Evolutionary conservation across 345 rosid genomes (phyloP), one percentile per base, ranked within the genome.

Genomic region (Balakata baccata): DNA sequence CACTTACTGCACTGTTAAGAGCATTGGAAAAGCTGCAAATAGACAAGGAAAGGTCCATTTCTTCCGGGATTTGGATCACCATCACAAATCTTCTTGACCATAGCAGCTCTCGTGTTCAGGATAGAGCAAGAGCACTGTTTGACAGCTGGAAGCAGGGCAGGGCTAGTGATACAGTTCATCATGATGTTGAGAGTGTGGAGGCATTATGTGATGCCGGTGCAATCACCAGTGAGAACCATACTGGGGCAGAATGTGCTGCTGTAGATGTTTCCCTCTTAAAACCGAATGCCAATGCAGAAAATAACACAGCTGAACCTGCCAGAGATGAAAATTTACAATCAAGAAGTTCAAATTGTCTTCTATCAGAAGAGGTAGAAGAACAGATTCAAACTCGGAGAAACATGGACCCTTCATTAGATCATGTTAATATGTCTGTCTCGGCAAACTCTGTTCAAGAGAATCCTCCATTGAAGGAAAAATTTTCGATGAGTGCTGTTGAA

Each of bases 21-120:
- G 97, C 99, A 43, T 78, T 92, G 73, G 90, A 83, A 77, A 92
- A 89, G 78, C 78, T 95, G 84, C 85, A 84, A 77, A 80, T 90
- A 76, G 91, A 89, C 77, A 75, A 81, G 65, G 87, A 86, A 50
- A 86, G 76, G 76, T 86, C 90, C 8, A 37, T 89, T 79, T 85
- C 98, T 82, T 89, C 97, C 12, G 97, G 94, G 74, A 81, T 91
- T 80, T 87, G 86, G 86, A 82, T 65, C 74, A 84, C 94, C 22
- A 85, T 95, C 70, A 77, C 83, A 84, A 83, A 76, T 71, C 94
- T 95, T 79, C 87, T 89, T 75, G 85, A 83, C 77, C 96, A 91
- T 78, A 77, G 73, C 68, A 86, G 86, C 79, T 82, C 80, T 61
- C 86, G 71, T 72, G 83, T 92, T 80, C 94, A 81, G 85, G 94